phyloP scores from a whole-genome alignment of 129 eudicot genomes.

The Saussurea involucrata region DNA sequence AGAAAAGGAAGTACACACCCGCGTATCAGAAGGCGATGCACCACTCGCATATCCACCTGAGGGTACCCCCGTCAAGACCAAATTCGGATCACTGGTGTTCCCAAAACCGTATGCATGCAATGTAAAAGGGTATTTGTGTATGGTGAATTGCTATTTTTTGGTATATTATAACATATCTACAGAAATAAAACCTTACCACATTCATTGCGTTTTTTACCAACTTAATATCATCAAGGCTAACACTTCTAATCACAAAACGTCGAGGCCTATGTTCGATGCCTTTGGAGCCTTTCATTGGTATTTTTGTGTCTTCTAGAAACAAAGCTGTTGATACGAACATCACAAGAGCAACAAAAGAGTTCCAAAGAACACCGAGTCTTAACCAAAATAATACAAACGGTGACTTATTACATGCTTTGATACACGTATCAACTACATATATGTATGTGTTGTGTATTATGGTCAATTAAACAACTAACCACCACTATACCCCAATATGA shows the following conservation, averaged over 20 bases:
- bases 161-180: neutral
- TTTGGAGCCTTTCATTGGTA: constrained; percentile 25
- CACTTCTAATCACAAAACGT: constrained; percentile 20
- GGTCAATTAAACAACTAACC: no score
- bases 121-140: no score
- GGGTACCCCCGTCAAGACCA: no score
- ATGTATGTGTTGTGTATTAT: no score
- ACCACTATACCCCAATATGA: no score
- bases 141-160: neutral
- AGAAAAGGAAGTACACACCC: no score
- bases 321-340: constrained; percentile 27
- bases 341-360: constrained; percentile 25
- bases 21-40: no score
- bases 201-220: constrained; percentile 29
- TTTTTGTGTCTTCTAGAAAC: constrained; percentile 36
- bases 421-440: no score
- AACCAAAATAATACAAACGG: no score
- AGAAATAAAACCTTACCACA: constrained; percentile 17
- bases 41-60: no score
- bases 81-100: no score
- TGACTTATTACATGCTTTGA: no score
- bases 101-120: neutral
- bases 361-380: constrained; percentile 7
- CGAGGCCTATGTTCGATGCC: constrained; percentile 17
- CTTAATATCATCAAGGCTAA: constrained; percentile 36